Percentiles rank a stretch among this genome's conserved stretches.
Conservation (phyloP, 2,329 filamentous ascomycete species). For the Diplodia sapinea region DNA sequence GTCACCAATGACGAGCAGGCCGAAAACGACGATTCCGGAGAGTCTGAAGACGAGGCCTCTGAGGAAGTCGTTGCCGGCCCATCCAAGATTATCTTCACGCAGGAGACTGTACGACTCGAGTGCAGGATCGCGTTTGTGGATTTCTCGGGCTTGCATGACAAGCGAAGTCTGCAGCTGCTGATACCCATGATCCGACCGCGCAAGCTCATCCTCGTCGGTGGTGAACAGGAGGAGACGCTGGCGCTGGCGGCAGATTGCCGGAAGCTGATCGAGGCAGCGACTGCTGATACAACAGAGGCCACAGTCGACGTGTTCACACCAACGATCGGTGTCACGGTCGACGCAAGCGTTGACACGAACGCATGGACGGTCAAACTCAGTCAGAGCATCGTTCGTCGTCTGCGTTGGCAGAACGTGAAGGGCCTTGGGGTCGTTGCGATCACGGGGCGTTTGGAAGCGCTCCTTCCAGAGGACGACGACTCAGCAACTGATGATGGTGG, state of each 20-base stretch:
- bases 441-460: slow-evolving; percentile 71
- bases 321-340: slow-evolving; percentile 71
- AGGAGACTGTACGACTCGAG: slow-evolving; percentile 69
- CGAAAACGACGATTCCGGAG: slow-evolving; percentile 56
- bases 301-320: slow-evolving; percentile 79
- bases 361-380: slow-evolving; percentile 95
- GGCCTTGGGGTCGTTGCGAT: slow-evolving; percentile 92
- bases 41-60: slow-evolving; percentile 58
- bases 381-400: slow-evolving; percentile 78
- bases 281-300: slow-evolving; percentile 53
- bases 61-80: slow-evolving; percentile 65
- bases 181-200: slow-evolving; percentile 92
- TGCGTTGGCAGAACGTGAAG: slow-evolving; percentile 94
- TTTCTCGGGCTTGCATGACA: slow-evolving; percentile 90
- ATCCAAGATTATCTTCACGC: slow-evolving; percentile 72
- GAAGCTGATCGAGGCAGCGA: slow-evolving; percentile 62
- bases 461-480: slow-evolving; percentile 44
- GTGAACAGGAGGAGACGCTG: slow-evolving; percentile 73
- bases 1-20: slow-evolving; percentile 33
- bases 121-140: slow-evolving; percentile 86
- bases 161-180: slow-evolving; percentile 90
- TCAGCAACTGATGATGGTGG: slow-evolving; percentile 47
- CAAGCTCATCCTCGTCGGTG: slow-evolving; percentile 91
- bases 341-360: slow-evolving; percentile 96
- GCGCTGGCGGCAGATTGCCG: slow-evolving; percentile 80